phyloP scores from a whole-genome alignment of 306 rosid species.

The Quercus alba region DNA sequence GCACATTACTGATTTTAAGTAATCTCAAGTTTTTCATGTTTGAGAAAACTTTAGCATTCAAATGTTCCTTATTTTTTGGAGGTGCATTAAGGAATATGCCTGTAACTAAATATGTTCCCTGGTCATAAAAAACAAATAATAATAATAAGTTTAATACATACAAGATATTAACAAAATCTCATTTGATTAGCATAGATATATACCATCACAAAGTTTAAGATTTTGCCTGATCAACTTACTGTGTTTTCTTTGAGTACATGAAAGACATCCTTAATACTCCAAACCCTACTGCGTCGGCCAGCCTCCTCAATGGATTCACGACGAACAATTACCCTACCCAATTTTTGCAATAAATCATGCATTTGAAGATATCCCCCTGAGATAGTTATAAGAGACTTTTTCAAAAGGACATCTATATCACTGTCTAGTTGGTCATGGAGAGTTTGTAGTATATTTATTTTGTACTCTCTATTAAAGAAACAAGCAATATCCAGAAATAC shows the following conservation, averaged over 20 bases:
- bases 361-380: not conserved
- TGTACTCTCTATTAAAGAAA: not conserved
- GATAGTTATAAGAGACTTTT: not conserved
- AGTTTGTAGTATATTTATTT: not conserved
- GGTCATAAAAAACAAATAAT: not conserved
- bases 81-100: conserved; percentile 14
- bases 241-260: not conserved
- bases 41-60: conserved; percentile 8
- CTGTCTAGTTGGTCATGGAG: accelerated
- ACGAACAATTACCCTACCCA: not conserved
- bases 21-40: conserved; percentile 22
- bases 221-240: not conserved
- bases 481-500: not conserved
- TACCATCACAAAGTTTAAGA: too few species aligned
- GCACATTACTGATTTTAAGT: not conserved
- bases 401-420: not conserved
- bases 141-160: accelerated
- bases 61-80: not conserved
- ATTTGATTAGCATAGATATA: not conserved
- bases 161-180: not conserved
- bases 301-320: not conserved
- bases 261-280: not conserved
- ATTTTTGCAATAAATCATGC: not conserved
- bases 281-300: not conserved
- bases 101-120: conserved; percentile 28